Evolutionary conservation across 83 land plant species (phyloP).

Genomic region (Isoetes engelmannii): DNA sequence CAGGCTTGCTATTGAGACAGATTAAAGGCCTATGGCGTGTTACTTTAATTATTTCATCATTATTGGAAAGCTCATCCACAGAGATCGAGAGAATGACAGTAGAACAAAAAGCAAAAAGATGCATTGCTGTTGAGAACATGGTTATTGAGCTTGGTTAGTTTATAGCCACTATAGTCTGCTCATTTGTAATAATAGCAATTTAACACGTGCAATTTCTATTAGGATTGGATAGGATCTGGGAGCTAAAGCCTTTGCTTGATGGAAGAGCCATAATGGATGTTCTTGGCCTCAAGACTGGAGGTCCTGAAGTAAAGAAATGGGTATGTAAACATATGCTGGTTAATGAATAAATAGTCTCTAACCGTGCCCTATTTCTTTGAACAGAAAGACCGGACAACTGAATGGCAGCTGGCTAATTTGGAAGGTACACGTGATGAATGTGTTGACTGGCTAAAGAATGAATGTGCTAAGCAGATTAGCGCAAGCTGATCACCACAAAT

Average conservation of each 20-base stretch:
- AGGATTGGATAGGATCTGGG: constrained; percentile 63
- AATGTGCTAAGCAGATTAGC: constrained; percentile 35
- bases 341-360: not conserved
- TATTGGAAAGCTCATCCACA: not conserved
- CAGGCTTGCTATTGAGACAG: not conserved
- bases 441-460: constrained; percentile 53
- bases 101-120: not conserved
- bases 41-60: not conserved
- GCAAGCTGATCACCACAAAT: no score
- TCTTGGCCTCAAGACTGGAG: constrained; percentile 52
- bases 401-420: constrained; percentile 72
- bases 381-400: constrained; percentile 50
- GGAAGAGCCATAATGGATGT: constrained; percentile 60
- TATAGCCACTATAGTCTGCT: not conserved
- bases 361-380: not conserved
- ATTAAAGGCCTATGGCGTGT: constrained; percentile 13
- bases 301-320: constrained; percentile 58
- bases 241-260: constrained; percentile 55
- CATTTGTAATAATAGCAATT: not conserved
- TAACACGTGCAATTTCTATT: not conserved
- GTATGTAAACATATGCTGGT: constrained; percentile 20
- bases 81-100: not conserved
- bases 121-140: constrained; percentile 3
- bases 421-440: constrained; percentile 49
- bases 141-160: constrained; percentile 4